Conservation (phyloP, 208 protist species). For the Trypanosoma avium region DNA sequence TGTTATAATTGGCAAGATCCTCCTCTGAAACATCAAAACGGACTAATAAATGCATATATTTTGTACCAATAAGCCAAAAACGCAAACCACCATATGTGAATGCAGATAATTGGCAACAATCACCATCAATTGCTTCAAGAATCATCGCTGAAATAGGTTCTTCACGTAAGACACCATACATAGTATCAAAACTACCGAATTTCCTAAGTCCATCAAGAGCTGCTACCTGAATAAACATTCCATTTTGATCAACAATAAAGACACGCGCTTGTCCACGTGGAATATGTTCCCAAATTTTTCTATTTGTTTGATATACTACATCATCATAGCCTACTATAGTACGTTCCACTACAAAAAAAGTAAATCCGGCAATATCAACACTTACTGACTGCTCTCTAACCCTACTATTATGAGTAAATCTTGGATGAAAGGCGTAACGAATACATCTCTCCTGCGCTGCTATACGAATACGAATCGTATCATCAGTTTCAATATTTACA, state of each 20-base stretch:
- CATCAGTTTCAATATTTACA: too few species aligned
- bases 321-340: constrained; percentile 50
- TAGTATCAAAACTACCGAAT: constrained; percentile 62
- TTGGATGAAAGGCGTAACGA: constrained; percentile 48
- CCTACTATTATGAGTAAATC: constrained; percentile 55
- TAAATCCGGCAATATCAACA: constrained; percentile 35
- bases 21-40: constrained; percentile 64
- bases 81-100: constrained; percentile 38
- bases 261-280: constrained; percentile 70
- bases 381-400: constrained; percentile 51
- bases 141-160: constrained; percentile 30
- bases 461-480: too few species aligned
- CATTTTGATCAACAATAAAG: constrained; percentile 28
- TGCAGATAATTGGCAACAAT: constrained; percentile 59
- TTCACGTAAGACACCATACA: constrained; percentile 16
- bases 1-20: too few species aligned
- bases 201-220: constrained; percentile 62
- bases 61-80: constrained; percentile 76
- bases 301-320: constrained; percentile 67
- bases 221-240: constrained; percentile 28
- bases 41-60: constrained; percentile 56
- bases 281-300: constrained; percentile 81
- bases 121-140: constrained; percentile 72
- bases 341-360: constrained; percentile 68
- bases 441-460: constrained; percentile 47